Base-by-base conservation (phyloP, 352 stramenopile species). In the Globisporangium orthogonon region DNA sequence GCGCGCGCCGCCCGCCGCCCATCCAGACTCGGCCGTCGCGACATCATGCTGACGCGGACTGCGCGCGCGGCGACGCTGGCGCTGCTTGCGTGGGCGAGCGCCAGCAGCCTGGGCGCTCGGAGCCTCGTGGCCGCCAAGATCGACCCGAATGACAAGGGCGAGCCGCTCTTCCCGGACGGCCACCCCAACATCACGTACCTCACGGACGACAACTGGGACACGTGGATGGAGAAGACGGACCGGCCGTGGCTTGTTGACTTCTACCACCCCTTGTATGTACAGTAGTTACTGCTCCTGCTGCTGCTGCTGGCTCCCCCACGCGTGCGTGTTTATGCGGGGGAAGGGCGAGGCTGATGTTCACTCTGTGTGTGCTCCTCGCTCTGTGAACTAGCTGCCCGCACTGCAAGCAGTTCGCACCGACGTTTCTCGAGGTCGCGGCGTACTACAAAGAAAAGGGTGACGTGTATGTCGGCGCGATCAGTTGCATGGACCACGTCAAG, bases 401-500 rank as follows among this genome's bases (percentile, higher is more conserved):
- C 52, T 93, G 80, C 73, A 89, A 89, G 56, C 70, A 80, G 49
- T 93, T 93, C 67, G 80, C 75, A 18, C 80, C 80, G 14, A 65
- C 67, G 40, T 93, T 78, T 56, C 58, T 78, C 7, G 70, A 89
- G 41, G 56, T 88, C 15, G 83, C 78, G 3, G 78, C 83, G 18
- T 83, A 87, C 60, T 91, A 85, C 75, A 91, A 89, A 64, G 63
- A 62, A n/a, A 66, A 78, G 44, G 75, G 69, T 7, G 76, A 71
- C 56, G 73, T 91, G 40, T 81, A 93, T 60, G 63, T 93, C 7
- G 83, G 83, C 53, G 83, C 83, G 30, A 63, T 93, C 60, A 89
- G 78, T 63, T 93, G 83, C 71, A 93, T 93, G 83, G 80, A 93
- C 68, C 81, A 89, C 66, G 80, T 91, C 55, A 89, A 90, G 63